Percentiles rank a stretch among this genome's conserved stretches.
phyloP scores from a whole-genome alignment of 495 filamentous ascomycete species.

The Neurospora pannonica region DNA sequence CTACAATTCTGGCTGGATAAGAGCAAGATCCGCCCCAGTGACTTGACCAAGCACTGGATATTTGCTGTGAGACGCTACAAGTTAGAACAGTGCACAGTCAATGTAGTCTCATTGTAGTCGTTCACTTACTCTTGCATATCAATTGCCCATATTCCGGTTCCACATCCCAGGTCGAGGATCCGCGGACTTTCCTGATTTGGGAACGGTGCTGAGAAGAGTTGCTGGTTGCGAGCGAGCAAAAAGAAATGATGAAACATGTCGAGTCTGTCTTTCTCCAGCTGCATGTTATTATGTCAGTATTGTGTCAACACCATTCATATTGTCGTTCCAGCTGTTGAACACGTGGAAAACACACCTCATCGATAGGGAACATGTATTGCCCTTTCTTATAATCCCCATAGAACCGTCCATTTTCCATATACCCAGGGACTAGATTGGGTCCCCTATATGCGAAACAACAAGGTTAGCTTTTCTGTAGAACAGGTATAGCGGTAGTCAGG shows the following conservation, averaged over 20 bases:
- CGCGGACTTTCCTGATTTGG: slow-evolving; percentile 21
- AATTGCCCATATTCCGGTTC: slow-evolving; percentile 87
- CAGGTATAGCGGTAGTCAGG: background rate
- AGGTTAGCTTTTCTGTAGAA: background rate
- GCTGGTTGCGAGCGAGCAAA: slow-evolving; percentile 52
- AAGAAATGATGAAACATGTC: slow-evolving; percentile 74
- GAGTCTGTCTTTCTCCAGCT: slow-evolving; percentile 63
- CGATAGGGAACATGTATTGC: slow-evolving; percentile 53
- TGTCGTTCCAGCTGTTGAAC: background rate
- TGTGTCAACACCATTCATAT: background rate
- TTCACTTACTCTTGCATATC: slow-evolving; percentile 67
- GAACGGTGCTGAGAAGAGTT: slow-evolving; percentile 48
- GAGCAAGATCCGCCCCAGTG: slow-evolving; percentile 50
- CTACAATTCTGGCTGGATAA: slow-evolving; percentile 70
- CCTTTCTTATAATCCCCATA: slow-evolving; percentile 44
- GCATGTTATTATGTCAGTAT: slow-evolving; percentile 10
- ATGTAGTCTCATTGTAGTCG: background rate
- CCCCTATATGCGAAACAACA: background rate
- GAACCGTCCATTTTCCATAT: background rate
- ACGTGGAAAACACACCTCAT: slow-evolving; percentile 38
- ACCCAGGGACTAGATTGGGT: background rate
- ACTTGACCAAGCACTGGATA: slow-evolving; percentile 9
- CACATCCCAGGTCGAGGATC: slow-evolving; percentile 77
- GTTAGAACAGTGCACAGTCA: background rate
- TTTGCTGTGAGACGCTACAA: slow-evolving; percentile 14